Conservation (phyloP, 2,329 filamentous ascomycete genomes). For the Chrysosporium keratinophilum region DNA sequence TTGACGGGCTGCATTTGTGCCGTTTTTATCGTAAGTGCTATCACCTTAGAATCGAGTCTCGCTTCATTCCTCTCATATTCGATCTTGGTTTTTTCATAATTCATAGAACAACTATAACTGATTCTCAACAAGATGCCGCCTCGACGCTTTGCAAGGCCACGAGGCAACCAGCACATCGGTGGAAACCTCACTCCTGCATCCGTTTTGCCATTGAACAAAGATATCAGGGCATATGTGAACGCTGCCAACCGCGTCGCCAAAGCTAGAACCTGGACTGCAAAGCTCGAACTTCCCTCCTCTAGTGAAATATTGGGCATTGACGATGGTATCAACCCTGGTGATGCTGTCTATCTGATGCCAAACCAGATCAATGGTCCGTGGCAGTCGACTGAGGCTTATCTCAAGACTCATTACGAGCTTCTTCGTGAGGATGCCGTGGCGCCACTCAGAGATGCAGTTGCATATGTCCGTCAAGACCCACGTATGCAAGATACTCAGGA, state of each 20-base stretch:
- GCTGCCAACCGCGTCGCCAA: conserved; percentile 14
- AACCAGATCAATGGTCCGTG: conserved; percentile 52
- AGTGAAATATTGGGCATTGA: conserved; percentile 30
- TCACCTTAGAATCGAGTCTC: no score
- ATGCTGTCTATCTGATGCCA: conserved; percentile 32
- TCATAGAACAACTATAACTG: neutral
- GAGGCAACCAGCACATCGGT: neutral
- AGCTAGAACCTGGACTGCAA: conserved; percentile 26
- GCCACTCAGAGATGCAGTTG: conserved; percentile 57
- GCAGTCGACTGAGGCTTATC: conserved; percentile 52
- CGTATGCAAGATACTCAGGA: conserved; percentile 47
- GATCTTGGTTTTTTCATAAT: neutral
- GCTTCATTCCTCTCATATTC: neutral
- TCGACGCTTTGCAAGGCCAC: conserved; percentile 2
- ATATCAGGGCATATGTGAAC: conserved; percentile 25
- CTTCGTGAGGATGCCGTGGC: conserved; percentile 64
- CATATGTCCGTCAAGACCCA: conserved; percentile 44
- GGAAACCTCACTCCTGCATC: neutral
- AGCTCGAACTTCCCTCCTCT: conserved; percentile 33
- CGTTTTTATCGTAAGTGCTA: no score
- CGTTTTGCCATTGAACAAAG: conserved; percentile 19
- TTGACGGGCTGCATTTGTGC: no score
- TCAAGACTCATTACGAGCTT: conserved; percentile 63
- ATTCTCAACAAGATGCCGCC: neutral
- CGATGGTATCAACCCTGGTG: conserved; percentile 15